These are phyloP conservation scores for Calonectria pteridis DNA, from an alignment of 2,329 filamentous ascomycete species.

Conservation along the genomic window DNA sequence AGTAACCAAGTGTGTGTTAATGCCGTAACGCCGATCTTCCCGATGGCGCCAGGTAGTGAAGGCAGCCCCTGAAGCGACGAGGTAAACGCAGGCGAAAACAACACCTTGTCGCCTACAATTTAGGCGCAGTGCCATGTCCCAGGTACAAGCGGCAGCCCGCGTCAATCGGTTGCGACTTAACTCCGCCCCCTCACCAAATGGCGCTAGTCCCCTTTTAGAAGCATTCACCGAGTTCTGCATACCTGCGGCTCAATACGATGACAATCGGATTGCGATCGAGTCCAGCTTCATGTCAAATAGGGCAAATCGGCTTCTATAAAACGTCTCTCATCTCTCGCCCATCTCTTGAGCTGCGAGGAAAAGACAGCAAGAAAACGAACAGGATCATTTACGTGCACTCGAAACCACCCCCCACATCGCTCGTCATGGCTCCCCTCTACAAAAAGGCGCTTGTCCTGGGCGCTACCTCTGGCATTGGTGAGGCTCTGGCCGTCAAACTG, in stretches of 20 bases:
- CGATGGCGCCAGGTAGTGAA: not conserved
- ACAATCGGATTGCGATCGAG: not conserved
- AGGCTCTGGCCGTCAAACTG: constrained; percentile 50
- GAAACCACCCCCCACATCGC: not conserved
- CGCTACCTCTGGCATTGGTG: constrained; percentile 41
- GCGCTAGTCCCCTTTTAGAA: not conserved
- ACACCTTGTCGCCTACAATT: not conserved
- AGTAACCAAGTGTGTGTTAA: not conserved
- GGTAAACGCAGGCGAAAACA: not conserved
- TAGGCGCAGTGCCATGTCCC: not conserved
- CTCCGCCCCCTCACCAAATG: constrained; percentile 2
- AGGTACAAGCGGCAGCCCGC: not conserved
- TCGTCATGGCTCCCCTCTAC: constrained; percentile 28
- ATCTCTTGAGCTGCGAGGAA: not conserved
- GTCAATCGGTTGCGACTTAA: not conserved
- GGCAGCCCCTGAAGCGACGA: not conserved
- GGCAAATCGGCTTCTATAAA: not conserved
- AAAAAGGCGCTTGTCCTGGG: constrained; percentile 55
- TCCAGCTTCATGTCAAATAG: not conserved
- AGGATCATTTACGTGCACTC: not conserved
- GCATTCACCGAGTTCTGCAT: constrained; percentile 16
- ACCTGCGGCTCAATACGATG: not conserved
- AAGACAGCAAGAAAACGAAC: not conserved
- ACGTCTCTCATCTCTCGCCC: not conserved
- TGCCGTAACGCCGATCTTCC: not conserved